Evolutionary conservation across 2,329 filamentous ascomycete species (phyloP), one percentile per base, ranked within the genome.

Genomic region (Pseudogymnoascus sp.): DNA sequence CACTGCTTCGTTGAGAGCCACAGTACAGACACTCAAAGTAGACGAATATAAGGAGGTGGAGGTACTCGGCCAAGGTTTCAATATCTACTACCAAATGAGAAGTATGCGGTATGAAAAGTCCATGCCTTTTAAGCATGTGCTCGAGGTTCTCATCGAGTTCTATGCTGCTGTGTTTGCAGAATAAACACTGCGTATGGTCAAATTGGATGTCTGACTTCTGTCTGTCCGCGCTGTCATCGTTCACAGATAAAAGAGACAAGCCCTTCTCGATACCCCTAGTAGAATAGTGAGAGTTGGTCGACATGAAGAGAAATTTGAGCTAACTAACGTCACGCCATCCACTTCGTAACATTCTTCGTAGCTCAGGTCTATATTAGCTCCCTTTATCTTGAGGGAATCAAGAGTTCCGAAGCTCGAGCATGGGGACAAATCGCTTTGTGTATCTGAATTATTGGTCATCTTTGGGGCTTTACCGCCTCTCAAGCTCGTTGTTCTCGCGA

Each of bases 21-120:
- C 82, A 84, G 18, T 75, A 76, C 37, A 84, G 73, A 65, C 82
- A 85, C 68, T 83, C 79, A 16, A 73, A 73, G 63, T 81, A 82
- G 0, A 70, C 75, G 25, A 73, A 77, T 11, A 84, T 78, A 18
- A 84, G 70, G 9, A 82, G 74, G 60, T 79, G 75, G 0, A 84
- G 70, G 62, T 83, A 83, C 43, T 72, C 67, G 37, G 84, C 71
- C 2, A 84, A 69, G 0, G 78, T 77, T 40, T 79, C 77, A 4
- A 78, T 65, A 62, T 84, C 80, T 8, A 82, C 77, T 1, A 73
- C 65, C 0, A 84, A 71, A 12, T 73, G 69, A 1, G 75, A 64
- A 38, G 66, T 70, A 28, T 77, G 69, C 0, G 76, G 77, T 14
- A 83, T 68, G 60, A 77, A 74, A 2, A 84, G 72, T 40, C 80